Evolutionary conservation across 352 stramenopile genomes (phyloP), one percentile per base, ranked within the genome.

Genomic region (Blastocystis sp.): DNA sequence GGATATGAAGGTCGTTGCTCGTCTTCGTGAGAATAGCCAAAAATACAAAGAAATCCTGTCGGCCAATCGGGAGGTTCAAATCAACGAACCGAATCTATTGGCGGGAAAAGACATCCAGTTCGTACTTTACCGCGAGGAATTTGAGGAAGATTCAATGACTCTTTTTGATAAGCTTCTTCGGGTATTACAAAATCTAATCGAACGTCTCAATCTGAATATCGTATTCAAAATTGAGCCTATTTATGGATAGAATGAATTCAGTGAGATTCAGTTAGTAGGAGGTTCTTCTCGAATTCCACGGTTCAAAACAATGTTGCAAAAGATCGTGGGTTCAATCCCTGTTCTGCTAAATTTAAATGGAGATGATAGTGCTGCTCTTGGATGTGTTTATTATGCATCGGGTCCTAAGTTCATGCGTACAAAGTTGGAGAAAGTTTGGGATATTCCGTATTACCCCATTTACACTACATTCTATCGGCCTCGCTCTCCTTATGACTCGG

Each of bases 21-120:
- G 45, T 18, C 15, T 80, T 43, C 70, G 70, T 43, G 13, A 20
- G 7, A 62, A 45, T 23, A 80, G 70, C 54, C 41, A 64, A 26
- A n/a, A 62, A 41, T 80, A 80, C n/a, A 80, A 63, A 26, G 70
- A 80, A 23, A 64, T 80, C 3, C 20, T 80, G 18, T 64, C 45
- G 7, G 45, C 70, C 5, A 80, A 80, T n/a, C 39, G 41, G n/a
- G 70, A 80, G 37, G 70, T 80, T 15, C 3, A 37, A 11, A 63
- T 80, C 13, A 34, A 9, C 15, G 45, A 80, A 45, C 37, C 20
- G 20, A 41, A 26, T 43, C 3, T 80, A 26, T 80, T 43, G 39
- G 45, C 37, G 45, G 39, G 70, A 20, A 20, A 80, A 11, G 70
- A 63, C 45, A 20, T 62, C 5, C 39, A 64, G 23, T 63, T 63